Conservation (phyloP, 2,329 filamentous ascomycete species). For the Pyrenophora teres region DNA sequence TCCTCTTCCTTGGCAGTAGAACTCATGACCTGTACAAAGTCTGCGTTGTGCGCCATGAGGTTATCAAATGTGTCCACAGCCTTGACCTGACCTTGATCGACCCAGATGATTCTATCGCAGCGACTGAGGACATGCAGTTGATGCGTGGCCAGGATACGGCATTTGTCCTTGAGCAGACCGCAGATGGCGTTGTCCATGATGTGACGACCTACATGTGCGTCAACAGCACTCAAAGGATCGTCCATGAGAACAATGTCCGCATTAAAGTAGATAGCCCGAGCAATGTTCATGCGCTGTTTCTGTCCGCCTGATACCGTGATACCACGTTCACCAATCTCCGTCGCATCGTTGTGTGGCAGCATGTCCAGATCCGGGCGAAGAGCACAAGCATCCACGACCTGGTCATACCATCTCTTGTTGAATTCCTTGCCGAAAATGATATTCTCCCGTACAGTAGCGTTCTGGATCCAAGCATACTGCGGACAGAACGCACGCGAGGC, state of each 20-base stretch:
- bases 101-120: constrained; percentile 91
- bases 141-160: constrained; percentile 89
- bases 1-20: constrained; percentile 71
- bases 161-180: constrained; percentile 85
- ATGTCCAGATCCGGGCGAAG: constrained; percentile 86
- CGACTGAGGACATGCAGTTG: constrained; percentile 90
- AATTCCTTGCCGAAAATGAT: constrained; percentile 83
- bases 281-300: constrained; percentile 94
- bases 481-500: constrained; percentile 88
- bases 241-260: constrained; percentile 68
- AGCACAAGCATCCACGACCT: constrained; percentile 86
- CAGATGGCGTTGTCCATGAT: constrained; percentile 95
- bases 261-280: constrained; percentile 72
- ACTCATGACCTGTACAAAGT: constrained; percentile 81
- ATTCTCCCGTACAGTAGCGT: constrained; percentile 83
- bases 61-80: constrained; percentile 89
- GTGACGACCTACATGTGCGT: constrained; percentile 65
- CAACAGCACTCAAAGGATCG: constrained; percentile 64
- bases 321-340: constrained; percentile 92
- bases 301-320: constrained; percentile 96
- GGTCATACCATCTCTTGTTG: constrained; percentile 76
- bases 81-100: constrained; percentile 83
- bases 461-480: constrained; percentile 98
- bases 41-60: constrained; percentile 76
- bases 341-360: constrained; percentile 85